Conservation (phyloP, 2,329 filamentous ascomycete genomes). For the Setomelanomma holmii region DNA sequence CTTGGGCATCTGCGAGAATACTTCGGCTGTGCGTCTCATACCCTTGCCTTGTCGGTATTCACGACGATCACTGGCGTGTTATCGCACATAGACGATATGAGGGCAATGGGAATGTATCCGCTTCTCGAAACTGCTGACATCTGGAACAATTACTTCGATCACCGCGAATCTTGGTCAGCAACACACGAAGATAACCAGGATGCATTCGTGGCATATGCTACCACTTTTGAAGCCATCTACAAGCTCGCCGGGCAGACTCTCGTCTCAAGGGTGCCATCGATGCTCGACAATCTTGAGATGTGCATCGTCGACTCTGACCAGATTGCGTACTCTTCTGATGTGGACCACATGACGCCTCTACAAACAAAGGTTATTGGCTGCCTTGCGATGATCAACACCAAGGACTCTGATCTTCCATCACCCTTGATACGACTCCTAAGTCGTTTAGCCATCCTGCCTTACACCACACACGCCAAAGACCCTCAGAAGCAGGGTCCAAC, state of each 20-base stretch:
- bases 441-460: conserved; percentile 75
- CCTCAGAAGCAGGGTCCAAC: conserved; percentile 65
- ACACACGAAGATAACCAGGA: conserved; percentile 68
- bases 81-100: conserved; percentile 32
- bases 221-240: conserved; percentile 78
- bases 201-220: conserved; percentile 84
- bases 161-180: conserved; percentile 28
- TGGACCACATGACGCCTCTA: conserved; percentile 75
- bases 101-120: conserved; percentile 29
- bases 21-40: conserved; percentile 49
- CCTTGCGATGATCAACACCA: conserved; percentile 71
- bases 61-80: conserved; percentile 50
- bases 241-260: conserved; percentile 72
- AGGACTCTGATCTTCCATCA: conserved; percentile 69
- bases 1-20: conserved; percentile 70
- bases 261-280: conserved; percentile 66
- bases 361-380: conserved; percentile 74
- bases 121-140: conserved; percentile 43
- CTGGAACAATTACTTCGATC: conserved; percentile 45
- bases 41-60: conserved; percentile 53
- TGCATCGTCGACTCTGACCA: conserved; percentile 75
- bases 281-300: conserved; percentile 73
- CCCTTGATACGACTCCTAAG: conserved; percentile 74
- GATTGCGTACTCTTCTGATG: conserved; percentile 72
- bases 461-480: conserved; percentile 48